These are phyloP conservation scores for Gentiana straminea DNA, from an alignment of 257 asterid genomes.

Conservation along the genomic window DNA sequence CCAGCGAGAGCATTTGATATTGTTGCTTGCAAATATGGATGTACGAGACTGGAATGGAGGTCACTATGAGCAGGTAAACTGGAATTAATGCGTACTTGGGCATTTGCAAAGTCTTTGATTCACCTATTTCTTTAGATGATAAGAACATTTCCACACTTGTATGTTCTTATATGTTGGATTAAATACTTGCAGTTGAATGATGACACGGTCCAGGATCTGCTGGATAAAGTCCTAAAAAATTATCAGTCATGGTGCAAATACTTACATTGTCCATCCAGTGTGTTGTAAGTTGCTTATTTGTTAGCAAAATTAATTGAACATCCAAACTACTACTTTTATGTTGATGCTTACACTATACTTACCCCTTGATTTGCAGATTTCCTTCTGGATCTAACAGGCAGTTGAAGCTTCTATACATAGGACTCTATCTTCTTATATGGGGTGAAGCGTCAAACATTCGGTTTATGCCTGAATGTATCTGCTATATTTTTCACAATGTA, in stretches of 20 bases:
- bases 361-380: conserved; percentile 34
- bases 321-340: not conserved
- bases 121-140: not conserved
- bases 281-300: conserved; percentile 53
- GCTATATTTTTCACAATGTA: conserved; percentile 94
- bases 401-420: conserved; percentile 86
- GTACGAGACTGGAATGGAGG: conserved; percentile 53
- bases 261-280: conserved; percentile 49
- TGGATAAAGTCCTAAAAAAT: conserved; percentile 69
- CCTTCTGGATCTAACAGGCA: conserved; percentile 57
- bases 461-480: conserved; percentile 96
- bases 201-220: conserved; percentile 45
- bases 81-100: conserved; percentile 8
- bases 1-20: conserved; percentile 94
- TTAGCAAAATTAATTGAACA: not conserved
- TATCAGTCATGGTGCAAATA: conserved; percentile 85
- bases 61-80: conserved; percentile 45
- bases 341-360: not conserved
- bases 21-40: conserved; percentile 92
- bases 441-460: conserved; percentile 99
- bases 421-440: conserved; percentile 95
- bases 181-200: conserved; percentile 54
- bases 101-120: not conserved
- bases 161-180: conserved; percentile 1
- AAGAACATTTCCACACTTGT: not conserved